phyloP scores from a whole-genome alignment of 331 rosid genomes.

The Quercus tomentella region DNA sequence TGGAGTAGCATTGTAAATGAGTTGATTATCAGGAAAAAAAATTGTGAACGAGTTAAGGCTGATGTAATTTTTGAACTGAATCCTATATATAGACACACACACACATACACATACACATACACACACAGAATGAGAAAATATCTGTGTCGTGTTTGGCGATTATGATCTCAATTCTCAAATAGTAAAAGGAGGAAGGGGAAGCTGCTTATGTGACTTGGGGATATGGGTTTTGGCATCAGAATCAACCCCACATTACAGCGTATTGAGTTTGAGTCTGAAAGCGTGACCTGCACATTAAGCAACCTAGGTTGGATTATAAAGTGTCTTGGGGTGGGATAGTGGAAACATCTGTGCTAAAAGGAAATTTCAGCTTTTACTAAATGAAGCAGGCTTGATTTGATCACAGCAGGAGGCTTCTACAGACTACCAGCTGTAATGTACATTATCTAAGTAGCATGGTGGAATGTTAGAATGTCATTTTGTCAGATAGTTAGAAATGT shows the following conservation, averaged over 20 bases:
- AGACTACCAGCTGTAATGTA: too few species aligned
- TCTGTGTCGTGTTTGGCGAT: not conserved
- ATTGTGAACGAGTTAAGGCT: too few species aligned
- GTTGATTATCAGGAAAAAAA: too few species aligned
- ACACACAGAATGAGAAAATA: too few species aligned
- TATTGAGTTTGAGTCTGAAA: not conserved
- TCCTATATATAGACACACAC: too few species aligned
- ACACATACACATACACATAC: too few species aligned
- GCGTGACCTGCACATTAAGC: not conserved
- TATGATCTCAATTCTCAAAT: not conserved
- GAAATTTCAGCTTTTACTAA: not conserved
- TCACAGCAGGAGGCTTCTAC: too few species aligned
- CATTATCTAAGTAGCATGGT: not conserved
- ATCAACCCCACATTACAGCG: not conserved
- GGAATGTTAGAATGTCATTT: too few species aligned
- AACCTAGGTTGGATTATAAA: not conserved
- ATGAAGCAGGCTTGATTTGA: not conserved
- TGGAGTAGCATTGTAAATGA: too few species aligned
- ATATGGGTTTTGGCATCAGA: too few species aligned
- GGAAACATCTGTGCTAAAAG: not conserved
- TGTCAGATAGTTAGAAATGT: not conserved
- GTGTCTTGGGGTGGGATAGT: not conserved
- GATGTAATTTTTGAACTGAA: too few species aligned
- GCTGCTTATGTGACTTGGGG: not conserved
- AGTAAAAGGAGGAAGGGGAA: not conserved